These are phyloP conservation scores for Pythium insidiosum DNA, from an alignment of 352 stramenopile genomes.

Conservation along the genomic window DNA sequence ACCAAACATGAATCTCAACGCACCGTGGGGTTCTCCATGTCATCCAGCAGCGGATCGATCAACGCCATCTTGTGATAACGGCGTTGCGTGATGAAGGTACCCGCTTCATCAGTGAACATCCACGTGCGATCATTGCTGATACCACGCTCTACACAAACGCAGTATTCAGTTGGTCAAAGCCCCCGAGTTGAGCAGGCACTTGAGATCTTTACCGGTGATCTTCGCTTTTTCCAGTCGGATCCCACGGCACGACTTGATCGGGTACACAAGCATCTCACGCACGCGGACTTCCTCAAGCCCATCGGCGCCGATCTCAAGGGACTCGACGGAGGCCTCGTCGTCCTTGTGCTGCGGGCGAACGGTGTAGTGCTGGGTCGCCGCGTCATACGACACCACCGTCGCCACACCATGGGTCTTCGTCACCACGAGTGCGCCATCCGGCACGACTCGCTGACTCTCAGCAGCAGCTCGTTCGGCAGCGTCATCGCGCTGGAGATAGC, in stretches of 20 bases:
- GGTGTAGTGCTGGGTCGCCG: background rate
- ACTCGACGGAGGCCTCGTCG: too few species aligned
- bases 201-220: slow-evolving; percentile 20
- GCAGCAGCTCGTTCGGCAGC: too few species aligned
- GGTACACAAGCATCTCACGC: slow-evolving; percentile 61
- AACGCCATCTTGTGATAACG: slow-evolving; percentile 57
- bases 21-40: slow-evolving; percentile 31
- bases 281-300: too few species aligned
- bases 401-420: background rate
- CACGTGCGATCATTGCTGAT: slow-evolving; percentile 67
- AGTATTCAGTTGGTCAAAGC: too few species aligned
- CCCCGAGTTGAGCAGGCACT: too few species aligned
- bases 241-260: slow-evolving; percentile 76
- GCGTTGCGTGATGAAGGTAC: slow-evolving; percentile 68
- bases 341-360: too few species aligned
- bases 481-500: too few species aligned
- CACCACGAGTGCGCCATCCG: too few species aligned
- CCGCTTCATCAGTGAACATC: slow-evolving; percentile 61
- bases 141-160: slow-evolving; percentile 26
- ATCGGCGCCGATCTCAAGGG: too few species aligned
- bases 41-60: slow-evolving; percentile 45
- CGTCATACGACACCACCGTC: background rate
- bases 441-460: too few species aligned
- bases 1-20: background rate
- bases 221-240: slow-evolving; percentile 34